phyloP scores from a whole-genome alignment of 2,329 filamentous ascomycete genomes.

The Aspergillus sp. region DNA sequence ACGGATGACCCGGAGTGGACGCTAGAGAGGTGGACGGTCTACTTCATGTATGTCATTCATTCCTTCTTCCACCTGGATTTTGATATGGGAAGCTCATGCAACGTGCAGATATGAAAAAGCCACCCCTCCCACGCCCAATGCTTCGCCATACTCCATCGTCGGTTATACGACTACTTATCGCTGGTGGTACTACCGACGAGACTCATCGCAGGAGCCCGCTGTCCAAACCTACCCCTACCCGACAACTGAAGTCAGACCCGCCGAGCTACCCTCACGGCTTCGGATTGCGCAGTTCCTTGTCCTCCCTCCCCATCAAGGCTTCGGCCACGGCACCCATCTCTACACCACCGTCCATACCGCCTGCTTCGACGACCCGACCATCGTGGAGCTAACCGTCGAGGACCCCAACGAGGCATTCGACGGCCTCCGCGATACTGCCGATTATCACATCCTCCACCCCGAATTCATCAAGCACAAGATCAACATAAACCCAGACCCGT shows the following conservation, averaged over 20 bases:
- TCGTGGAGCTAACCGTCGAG: constrained; percentile 82
- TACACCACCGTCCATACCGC: constrained; percentile 71
- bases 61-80: not conserved
- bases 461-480: constrained; percentile 43
- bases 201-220: constrained; percentile 31
- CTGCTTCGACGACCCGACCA: constrained; percentile 58
- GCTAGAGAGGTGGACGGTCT: constrained; percentile 80
- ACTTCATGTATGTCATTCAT: constrained; percentile 56
- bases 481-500: constrained; percentile 40
- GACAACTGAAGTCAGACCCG: constrained; percentile 40
- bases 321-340: constrained; percentile 68
- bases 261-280: constrained; percentile 63
- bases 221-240: constrained; percentile 38
- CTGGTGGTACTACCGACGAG: constrained; percentile 55
- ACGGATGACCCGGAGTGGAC: constrained; percentile 65
- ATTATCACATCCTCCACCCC: constrained; percentile 49
- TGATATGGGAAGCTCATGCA: constrained; percentile 12
- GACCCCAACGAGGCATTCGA: constrained; percentile 72
- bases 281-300: constrained; percentile 92
- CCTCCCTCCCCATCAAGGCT: constrained; percentile 74
- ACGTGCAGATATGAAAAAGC: constrained; percentile 47
- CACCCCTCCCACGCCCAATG: constrained; percentile 35
- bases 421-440: constrained; percentile 55
- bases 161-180: constrained; percentile 89
- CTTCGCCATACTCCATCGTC: constrained; percentile 66